Conservation (phyloP, 208 protist species). For the Crithidia expoeki region DNA sequence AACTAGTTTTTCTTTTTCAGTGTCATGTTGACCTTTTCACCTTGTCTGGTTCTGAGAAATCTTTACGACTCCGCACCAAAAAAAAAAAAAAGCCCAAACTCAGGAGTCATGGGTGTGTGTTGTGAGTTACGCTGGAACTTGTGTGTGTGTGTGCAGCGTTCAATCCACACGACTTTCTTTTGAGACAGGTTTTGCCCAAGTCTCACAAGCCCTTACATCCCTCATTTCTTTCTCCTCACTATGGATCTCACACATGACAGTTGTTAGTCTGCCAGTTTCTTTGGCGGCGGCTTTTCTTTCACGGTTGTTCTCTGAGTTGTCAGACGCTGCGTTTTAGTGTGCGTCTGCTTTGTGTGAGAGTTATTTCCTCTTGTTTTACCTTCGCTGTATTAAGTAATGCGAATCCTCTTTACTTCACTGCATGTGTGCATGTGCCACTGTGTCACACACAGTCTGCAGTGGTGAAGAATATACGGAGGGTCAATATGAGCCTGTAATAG, state of each 20-base stretch:
- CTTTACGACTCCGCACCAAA: no score
- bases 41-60: no score
- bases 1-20: no score
- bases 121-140: no score
- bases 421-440: conserved; percentile 2
- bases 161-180: no score
- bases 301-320: not conserved
- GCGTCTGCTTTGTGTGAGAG: not conserved
- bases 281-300: not conserved
- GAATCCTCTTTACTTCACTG: not conserved
- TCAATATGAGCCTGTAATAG: not conserved
- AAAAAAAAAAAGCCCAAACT: no score
- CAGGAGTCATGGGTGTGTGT: no score
- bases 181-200: no score
- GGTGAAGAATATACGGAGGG: not conserved
- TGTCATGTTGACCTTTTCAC: no score
- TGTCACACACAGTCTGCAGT: not conserved
- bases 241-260: not conserved
- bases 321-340: not conserved
- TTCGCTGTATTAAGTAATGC: conserved; percentile 16
- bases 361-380: not conserved
- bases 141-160: no score
- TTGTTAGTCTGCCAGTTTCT: no score
- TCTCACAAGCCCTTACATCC: no score
- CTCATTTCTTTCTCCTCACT: not conserved